Evolutionary conservation across 2,329 filamentous ascomycete genomes (phyloP).

Genomic region (Ophiosphaerella herpotricha): DNA sequence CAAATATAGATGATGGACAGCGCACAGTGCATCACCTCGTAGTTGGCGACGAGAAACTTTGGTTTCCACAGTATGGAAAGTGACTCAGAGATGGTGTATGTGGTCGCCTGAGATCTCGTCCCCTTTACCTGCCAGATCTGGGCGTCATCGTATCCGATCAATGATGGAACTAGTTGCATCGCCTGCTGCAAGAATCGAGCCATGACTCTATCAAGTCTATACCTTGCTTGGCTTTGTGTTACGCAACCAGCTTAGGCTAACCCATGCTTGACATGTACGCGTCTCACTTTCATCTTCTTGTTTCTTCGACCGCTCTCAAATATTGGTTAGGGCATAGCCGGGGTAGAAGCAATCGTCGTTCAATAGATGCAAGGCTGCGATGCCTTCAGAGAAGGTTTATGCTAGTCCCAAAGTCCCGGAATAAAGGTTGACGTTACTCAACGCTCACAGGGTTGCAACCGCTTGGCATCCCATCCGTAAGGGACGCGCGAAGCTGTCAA

Average conservation of each 20-base stretch:
- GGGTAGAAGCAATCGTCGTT: too few species aligned
- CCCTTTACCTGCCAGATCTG: too few species aligned
- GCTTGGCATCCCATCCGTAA: neutral
- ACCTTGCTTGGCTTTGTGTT: neutral
- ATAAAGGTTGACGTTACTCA: neutral
- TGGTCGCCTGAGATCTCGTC: too few species aligned
- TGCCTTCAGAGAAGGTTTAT: neutral
- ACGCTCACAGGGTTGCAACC: neutral
- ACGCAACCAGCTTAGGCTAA: neutral
- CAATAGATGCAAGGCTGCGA: neutral
- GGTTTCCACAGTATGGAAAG: too few species aligned
- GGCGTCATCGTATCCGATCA: too few species aligned
- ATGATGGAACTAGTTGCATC: neutral
- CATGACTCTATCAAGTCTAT: neutral
- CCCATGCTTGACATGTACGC: neutral
- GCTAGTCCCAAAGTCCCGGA: neutral
- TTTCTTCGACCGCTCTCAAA: too few species aligned
- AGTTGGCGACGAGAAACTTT: too few species aligned
- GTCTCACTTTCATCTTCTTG: too few species aligned
- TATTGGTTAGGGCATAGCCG: too few species aligned
- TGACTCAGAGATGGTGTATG: too few species aligned
- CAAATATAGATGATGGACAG: too few species aligned
- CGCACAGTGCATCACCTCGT: too few species aligned
- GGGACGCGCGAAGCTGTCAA: neutral
- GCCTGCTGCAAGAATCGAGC: neutral